These are phyloP conservation scores for Angomonas ambiguus DNA, from an alignment of 208 protist genomes.

Conservation along the genomic window DNA sequence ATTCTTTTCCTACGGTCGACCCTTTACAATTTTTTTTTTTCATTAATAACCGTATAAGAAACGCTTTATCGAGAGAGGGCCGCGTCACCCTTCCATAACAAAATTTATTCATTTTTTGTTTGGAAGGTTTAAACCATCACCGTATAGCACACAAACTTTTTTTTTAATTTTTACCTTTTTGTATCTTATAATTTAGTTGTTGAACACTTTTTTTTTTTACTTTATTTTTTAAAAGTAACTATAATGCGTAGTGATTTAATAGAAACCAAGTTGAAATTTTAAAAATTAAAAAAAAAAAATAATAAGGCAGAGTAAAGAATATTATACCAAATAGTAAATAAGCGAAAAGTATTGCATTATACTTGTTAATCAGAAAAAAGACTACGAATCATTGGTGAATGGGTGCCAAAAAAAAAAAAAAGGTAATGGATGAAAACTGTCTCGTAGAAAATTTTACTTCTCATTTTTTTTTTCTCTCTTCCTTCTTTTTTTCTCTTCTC, in stretches of 20 bases:
- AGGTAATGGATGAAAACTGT: not conserved
- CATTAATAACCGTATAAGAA: not conserved
- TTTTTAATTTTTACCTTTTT: constrained; percentile 21
- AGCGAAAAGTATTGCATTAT: not conserved
- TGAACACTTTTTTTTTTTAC: constrained; percentile 8
- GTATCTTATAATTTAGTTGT: not conserved
- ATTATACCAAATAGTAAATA: not conserved
- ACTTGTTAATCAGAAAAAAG: not conserved
- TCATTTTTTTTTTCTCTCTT: constrained; percentile 5
- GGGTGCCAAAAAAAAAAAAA: not conserved
- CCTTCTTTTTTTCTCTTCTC: constrained; percentile 6
- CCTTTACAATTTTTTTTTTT: constrained; percentile 16
- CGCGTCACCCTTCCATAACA: constrained; percentile 22
- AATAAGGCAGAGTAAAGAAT: too few relatives aligned
- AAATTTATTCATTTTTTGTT: not conserved
- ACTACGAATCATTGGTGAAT: not conserved
- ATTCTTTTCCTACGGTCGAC: constrained; percentile 1
- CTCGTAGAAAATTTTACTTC: not conserved
- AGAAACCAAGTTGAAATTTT: not conserved
- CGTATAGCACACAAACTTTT: constrained; percentile 29
- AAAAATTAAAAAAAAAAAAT: not conserved
- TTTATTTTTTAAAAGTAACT: not conserved
- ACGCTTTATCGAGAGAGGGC: constrained; percentile 48
- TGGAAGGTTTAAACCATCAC: constrained; percentile 31
- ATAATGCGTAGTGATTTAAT: not conserved